Base-by-base conservation (phyloP, 2,329 filamentous ascomycete species). In the Phialocephala subalpina region DNA sequence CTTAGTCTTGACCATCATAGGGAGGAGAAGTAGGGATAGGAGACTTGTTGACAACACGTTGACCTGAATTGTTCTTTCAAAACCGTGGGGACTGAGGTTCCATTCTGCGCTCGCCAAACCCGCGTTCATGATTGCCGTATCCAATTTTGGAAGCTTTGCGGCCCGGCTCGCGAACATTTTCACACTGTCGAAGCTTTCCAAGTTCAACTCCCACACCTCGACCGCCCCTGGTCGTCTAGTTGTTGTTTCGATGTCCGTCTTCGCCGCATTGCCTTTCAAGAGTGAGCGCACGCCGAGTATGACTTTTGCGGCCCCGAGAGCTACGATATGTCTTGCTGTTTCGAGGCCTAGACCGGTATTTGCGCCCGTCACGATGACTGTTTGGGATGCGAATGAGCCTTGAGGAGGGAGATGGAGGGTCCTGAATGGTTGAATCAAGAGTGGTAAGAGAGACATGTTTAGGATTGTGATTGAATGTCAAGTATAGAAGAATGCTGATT, bases 321-420 rank as follows among this genome's bases (percentile, higher is more conserved):
- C 59, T 18, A 80, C 73, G 1, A 82, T 73, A 47, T 83, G 78
- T 0, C 74, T 73, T 14, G 77, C 76, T 0, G 80, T 75, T 67
- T 81, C 81, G 0, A 80, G 72, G 1, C 81, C 81, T 0, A 84
- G 72, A 1, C 82, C 82, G 4, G 73, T 73, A 63, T 81, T 83
- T 52, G 80, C 76, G n/a, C 81, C 82, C 3, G 67, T 67, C 16
- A 69, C 45, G 36, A 70, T 53, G n/a, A 65, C 49, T 49, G 58
- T 65, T 52, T 61, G 63, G 9, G 63, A 65, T 36, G 9, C 38
- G 27, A 65, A 61, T 7, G 63, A 65, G 12, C 25, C 42, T 9
- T 53, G 47, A 27, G 58, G 58, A 27, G 63, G 63, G 9, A 65
- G 52, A 40, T 20, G 33, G 4, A 65, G 63, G 1, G 22, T 52